A percentile compares a stretch with the other conserved stretches of the same genome.
Conservation (phyloP, 1,284 basidiomycete species). For the Moesziomyces antarcticus region DNA sequence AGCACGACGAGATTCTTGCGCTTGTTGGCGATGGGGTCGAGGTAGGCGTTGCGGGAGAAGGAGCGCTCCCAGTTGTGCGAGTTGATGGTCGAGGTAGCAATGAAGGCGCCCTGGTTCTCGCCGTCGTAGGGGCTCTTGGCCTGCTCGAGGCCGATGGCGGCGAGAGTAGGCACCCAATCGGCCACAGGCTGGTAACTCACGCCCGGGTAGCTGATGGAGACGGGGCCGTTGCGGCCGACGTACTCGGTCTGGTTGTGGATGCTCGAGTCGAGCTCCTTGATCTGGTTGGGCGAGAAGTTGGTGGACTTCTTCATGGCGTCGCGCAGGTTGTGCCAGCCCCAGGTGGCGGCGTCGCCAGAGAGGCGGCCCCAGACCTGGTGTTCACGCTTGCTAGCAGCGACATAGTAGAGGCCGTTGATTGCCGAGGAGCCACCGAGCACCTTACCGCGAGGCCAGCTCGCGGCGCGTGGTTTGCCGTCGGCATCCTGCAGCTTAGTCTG, state of each 20-base stretch:
- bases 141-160: conserved; percentile 17
- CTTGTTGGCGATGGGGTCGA: conserved; percentile 48
- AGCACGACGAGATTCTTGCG: conserved; percentile 60
- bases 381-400: conserved; percentile 61
- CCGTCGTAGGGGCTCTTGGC: conserved; percentile 49
- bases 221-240: conserved; percentile 50
- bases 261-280: conserved; percentile 27
- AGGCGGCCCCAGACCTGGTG: conserved; percentile 53
- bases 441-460: conserved; percentile 68
- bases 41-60: conserved; percentile 57
- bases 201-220: conserved; percentile 51
- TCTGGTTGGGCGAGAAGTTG: conserved; percentile 30
- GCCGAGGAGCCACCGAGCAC: conserved; percentile 70
- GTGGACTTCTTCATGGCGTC: conserved; percentile 55
- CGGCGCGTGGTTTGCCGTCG: conserved; percentile 31
- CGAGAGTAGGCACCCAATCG: conserved; percentile 48
- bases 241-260: conserved; percentile 37
- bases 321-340: conserved; percentile 51
- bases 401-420: conserved; percentile 69
- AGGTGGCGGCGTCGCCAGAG: conserved; percentile 37
- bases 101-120: conserved; percentile 55
- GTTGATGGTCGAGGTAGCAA: conserved; percentile 54
- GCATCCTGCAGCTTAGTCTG: conserved; percentile 29
- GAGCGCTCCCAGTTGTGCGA: conserved; percentile 48
- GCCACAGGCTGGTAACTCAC: conserved; percentile 50